phyloP scores from a whole-genome alignment of 495 filamentous ascomycete species.

The Neohortaea acidophila region DNA sequence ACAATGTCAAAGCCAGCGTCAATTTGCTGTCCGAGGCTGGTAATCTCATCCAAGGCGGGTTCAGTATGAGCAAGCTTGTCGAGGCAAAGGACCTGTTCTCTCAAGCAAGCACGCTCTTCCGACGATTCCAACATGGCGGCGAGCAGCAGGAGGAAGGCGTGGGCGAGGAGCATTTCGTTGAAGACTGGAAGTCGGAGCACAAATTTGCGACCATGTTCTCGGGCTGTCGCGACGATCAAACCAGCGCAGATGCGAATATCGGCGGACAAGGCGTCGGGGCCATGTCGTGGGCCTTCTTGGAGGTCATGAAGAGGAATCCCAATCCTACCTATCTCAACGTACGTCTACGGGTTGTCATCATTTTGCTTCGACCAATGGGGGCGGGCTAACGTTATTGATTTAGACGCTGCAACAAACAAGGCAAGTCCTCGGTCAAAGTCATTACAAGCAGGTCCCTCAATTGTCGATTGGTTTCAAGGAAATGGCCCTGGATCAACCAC shows the following conservation, averaged over 20 bases:
- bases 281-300: slow-evolving; percentile 43
- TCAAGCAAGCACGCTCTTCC: slow-evolving; percentile 38
- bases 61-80: slow-evolving; percentile 31
- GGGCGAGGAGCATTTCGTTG: slow-evolving; percentile 34
- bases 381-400: too few species aligned
- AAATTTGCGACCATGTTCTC: slow-evolving; percentile 42
- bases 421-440: too few species aligned
- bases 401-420: too few species aligned
- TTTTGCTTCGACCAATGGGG: too few species aligned
- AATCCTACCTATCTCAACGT: not conserved
- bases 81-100: slow-evolving; percentile 38
- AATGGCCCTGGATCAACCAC: too few species aligned
- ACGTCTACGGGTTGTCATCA: too few species aligned
- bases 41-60: slow-evolving; percentile 35
- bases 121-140: slow-evolving; percentile 30
- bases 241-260: slow-evolving; percentile 41
- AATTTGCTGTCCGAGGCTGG: slow-evolving; percentile 30
- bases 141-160: slow-evolving; percentile 34
- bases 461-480: too few species aligned
- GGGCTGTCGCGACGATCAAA: slow-evolving; percentile 45
- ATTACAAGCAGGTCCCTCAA: too few species aligned
- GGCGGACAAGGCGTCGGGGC: slow-evolving; percentile 32
- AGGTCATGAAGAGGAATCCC: slow-evolving; percentile 26
- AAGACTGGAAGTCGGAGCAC: slow-evolving; percentile 37
- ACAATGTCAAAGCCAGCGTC: slow-evolving; percentile 37